Base-by-base conservation (phyloP, 208 protist species). In the Leishmania braziliensis region DNA sequence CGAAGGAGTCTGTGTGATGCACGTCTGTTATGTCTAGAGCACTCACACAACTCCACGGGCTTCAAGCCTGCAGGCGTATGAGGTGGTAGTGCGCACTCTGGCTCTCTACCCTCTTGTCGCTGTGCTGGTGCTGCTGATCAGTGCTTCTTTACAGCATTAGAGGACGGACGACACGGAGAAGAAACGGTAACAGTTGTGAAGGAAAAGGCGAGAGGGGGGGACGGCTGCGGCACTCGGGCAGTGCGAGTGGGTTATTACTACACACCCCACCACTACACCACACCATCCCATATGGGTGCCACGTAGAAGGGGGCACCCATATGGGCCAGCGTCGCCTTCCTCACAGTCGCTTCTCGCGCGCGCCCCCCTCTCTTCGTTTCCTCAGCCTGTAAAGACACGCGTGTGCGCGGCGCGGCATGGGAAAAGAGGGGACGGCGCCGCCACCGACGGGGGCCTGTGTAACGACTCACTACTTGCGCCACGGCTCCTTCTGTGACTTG, bases 401-500 rank as follows among this genome's bases (percentile, higher is more conserved):
- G 43, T 16, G 43, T 16, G 39, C 39, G 1, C 20, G 33, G 68
- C 23, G 20, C 20, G 16, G 68, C 39, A 26, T 16, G 68, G 39
- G 68, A 9, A 39, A 29, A 39, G 29, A 26, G 23, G 39, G 36
- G 29, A 29, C 29, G 29, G 20, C 29, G 29, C 26, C 62, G 29
- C 62, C 26, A 16, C 62, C 18, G 26, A 39, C 29, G 29, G 2
- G 62, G 29, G 29, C 29, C 29, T 54, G 51, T 20, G 72, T 50
- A 14, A 16, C 51, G 3, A 51, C 74, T 9, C 36, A 14, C 86
- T 87, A 97, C 88, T 97, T 96, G 3, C 93, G 84, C 95, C 95
- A 98, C 56, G 95, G 95, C 87, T 98, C 93, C 71, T 92, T 95
- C 80, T 90, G 86, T 9, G 93, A 94, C 84, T 98, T 98, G 46